Percentiles rank a stretch among this genome's conserved stretches.
phyloP scores from a whole-genome alignment of 2,329 filamentous ascomycete genomes.

The Botryotinia calthae region DNA sequence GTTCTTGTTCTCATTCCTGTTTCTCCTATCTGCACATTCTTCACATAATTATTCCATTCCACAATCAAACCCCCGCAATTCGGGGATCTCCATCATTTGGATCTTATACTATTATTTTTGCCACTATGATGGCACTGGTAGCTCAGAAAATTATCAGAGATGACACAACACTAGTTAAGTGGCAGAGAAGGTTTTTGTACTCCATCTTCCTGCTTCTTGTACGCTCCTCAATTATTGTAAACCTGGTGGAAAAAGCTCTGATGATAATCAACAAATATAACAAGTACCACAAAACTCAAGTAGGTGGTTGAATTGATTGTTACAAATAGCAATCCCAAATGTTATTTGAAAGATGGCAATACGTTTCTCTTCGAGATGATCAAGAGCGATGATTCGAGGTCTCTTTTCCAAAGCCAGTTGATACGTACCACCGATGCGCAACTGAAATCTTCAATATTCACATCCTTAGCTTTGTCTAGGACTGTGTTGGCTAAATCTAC shows the following conservation, averaged over 20 bases:
- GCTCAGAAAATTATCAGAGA: not conserved
- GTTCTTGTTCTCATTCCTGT: slow-evolving; percentile 27
- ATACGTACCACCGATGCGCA: not conserved
- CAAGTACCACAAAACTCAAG: not conserved
- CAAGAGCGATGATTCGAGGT: not conserved
- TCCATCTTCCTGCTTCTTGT: no score
- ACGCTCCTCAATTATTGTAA: not conserved
- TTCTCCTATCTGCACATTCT: not conserved
- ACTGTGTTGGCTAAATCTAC: no score
- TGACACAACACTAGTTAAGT: not conserved
- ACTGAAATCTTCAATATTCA: not conserved
- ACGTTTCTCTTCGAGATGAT: not conserved
- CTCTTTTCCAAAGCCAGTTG: not conserved
- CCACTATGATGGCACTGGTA: not conserved
- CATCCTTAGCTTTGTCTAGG: not conserved
- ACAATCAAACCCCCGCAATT: not conserved
- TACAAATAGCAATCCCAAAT: not conserved
- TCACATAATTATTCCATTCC: not conserved
- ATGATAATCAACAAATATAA: not conserved
- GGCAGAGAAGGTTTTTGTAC: not conserved
- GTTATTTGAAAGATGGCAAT: not conserved
- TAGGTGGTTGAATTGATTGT: fast-evolving
- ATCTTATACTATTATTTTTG: not conserved
- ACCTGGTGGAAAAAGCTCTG: not conserved
- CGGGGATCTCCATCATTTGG: no score